phyloP scores from a whole-genome alignment of 1,284 basidiomycete species.

The Papiliotrema nemorosa region DNA sequence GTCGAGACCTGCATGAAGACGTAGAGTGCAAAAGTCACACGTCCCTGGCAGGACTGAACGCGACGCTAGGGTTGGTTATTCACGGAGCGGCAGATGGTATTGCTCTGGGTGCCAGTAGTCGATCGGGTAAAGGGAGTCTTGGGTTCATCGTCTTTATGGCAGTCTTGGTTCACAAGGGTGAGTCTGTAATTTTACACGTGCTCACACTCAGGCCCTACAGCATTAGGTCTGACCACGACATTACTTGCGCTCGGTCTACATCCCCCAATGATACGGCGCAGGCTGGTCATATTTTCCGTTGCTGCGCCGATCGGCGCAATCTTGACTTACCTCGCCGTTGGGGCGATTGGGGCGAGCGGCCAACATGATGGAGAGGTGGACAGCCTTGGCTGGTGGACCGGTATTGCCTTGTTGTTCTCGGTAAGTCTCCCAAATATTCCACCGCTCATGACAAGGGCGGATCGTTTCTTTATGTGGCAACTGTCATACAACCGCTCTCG shows the following conservation, averaged over 20 bases:
- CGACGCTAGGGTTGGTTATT: conserved; percentile 77
- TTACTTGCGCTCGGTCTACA: conserved; percentile 70
- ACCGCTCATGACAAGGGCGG: conserved; percentile 62
- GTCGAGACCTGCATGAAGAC: conserved; percentile 17
- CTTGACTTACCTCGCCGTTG: conserved; percentile 63
- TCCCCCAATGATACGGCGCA: conserved; percentile 63
- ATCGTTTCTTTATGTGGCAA: conserved; percentile 91
- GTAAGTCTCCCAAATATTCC: conserved; percentile 22
- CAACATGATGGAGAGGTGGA: conserved; percentile 16
- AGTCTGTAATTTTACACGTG: no score
- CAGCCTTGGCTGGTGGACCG: conserved; percentile 58
- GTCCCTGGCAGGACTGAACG: conserved; percentile 53
- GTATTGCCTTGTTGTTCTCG: conserved; percentile 51
- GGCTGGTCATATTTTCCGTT: conserved; percentile 71
- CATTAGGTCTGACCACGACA: conserved; percentile 75
- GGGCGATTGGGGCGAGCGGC: conserved; percentile 52
- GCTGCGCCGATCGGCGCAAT: conserved; percentile 76
- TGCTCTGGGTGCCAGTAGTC: conserved; percentile 68
- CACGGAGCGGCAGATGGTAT: conserved; percentile 88
- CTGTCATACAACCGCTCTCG: conserved; percentile 70
- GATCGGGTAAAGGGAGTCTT: conserved; percentile 49
- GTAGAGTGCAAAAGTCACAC: conserved; percentile 1
- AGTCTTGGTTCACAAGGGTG: conserved; percentile 83
- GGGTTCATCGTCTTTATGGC: conserved; percentile 82
- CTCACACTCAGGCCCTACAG: conserved; percentile 66